Conservation (phyloP, 179 eudicot species). For the Actinidia polygama region DNA sequence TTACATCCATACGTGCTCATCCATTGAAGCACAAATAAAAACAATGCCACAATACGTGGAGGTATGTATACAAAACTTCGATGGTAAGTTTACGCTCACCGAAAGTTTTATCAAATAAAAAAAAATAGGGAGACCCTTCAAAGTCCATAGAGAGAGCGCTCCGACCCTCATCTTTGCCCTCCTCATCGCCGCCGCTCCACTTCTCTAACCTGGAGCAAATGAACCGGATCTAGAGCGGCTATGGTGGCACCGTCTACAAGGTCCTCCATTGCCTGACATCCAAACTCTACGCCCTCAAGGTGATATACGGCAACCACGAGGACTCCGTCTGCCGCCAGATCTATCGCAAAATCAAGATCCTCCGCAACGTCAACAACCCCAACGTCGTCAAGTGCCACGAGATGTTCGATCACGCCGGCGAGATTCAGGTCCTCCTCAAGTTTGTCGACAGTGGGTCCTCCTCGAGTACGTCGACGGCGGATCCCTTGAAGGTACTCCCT, state of each 20-base stretch:
- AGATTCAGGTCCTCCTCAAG: slow-evolving; percentile 65
- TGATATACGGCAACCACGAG: slow-evolving; percentile 73
- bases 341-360: slow-evolving; percentile 64
- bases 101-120: too few relatives aligned
- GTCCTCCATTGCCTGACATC: slow-evolving; percentile 69
- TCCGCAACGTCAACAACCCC: slow-evolving; percentile 53
- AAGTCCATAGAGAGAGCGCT: too few relatives aligned
- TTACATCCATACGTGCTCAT: too few relatives aligned
- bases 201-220: neutral
- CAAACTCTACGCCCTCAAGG: slow-evolving; percentile 69
- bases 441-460: too few relatives aligned
- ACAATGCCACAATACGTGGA: too few relatives aligned
- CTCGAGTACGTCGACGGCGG: slow-evolving; percentile 71
- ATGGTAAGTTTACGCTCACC: too few relatives aligned
- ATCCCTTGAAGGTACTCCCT: slow-evolving; percentile 50
- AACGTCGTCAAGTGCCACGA: slow-evolving; percentile 60
- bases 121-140: too few relatives aligned
- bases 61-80: too few relatives aligned
- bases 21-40: too few relatives aligned
- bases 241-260: slow-evolving; percentile 23
- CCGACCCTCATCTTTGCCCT: slow-evolving; percentile 15
- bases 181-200: slow-evolving; percentile 17
- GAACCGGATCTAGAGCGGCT: too few relatives aligned
- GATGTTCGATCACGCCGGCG: slow-evolving; percentile 65
- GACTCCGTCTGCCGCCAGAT: slow-evolving; percentile 63